Base-by-base conservation (phyloP, 2,329 filamentous ascomycete genomes). In the Diplodia intermedia region DNA sequence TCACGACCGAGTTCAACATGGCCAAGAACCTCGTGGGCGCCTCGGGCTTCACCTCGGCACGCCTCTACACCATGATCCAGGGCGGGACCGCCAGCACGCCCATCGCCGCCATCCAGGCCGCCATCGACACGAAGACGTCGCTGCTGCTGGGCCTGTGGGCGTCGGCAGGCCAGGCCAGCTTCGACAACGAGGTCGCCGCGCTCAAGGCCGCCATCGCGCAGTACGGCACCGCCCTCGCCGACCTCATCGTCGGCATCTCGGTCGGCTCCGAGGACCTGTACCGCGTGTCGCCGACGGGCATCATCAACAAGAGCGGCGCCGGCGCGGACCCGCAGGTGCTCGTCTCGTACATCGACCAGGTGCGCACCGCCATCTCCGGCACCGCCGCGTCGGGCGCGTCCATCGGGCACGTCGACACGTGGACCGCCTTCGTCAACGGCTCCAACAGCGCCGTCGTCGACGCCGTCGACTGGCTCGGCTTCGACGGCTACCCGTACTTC, bases 391-490 rank as follows among this genome's bases (percentile, higher is more conserved):
- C 84, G 47, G 80, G 80, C 29, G 85, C 83, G 55, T 83, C 87
- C 20, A 83, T 97, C 69, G 93, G 93, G 65, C 93, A 97, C 80
- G 93, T 97, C 76, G 93, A 97, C 77, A 96, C 93, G 63, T 97
- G 92, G 92, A 93, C 90, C 18, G 78, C 77, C 1, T 81, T 76
- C 84, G 88, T 88, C 76, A 93, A 96, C 79, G 79, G 81, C 63
- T 87, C 89, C 75, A 96, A 94, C 85, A 79, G 81, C 60, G 87
- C 85, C 52, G 88, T 96, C 69, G 88, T 92, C 69, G 83, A 89
- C 11, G 87, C 86, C 50, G 81, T 85, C 70, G 93, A 97, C 83
- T 97, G 89, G 85, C 79, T 97, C 69, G 93, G 93, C 72, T 88
- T 94, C 77, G 92, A 97, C 77, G 90, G 89, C 20, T 96, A 95